Base-by-base conservation (phyloP, 176 grass and related monocot genomes). In the Oryza rufipogon region DNA sequence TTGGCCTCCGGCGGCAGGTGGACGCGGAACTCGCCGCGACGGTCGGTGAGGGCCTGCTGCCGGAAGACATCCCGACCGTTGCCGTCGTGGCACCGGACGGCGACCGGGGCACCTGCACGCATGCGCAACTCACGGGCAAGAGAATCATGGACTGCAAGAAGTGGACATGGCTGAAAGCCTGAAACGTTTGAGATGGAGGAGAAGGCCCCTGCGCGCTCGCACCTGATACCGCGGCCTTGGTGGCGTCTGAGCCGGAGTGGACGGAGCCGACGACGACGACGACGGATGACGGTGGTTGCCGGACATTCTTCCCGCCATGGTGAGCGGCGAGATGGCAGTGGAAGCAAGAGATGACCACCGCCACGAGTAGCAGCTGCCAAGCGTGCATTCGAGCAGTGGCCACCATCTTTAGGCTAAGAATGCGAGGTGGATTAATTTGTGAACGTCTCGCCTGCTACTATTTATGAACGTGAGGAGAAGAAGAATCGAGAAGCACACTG, bases 81-180 rank as follows among this genome's bases (percentile, higher is more conserved):
- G 15, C 82, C 32, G 66, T 89, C 83, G 42, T 61, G 65, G 88
- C 83, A 89, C 17, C 52, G 5, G 66, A 81, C 54, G 39, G 72
- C 32, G 4, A 45, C 66, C 22, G 2, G 5, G 2, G 44, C 11
- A 19, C 78, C 88, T 89, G 71, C 2, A 11, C 5, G 4, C 14
- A 2, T 0, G 8, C 39, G 39, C 6, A 71, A 7, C 17, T 56
- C 28, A 45, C 0, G 36, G 39, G 39, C 11, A 23, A 22, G 28
- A 22, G 11, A 68, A 17, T 45, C 0, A 28, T 5, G 46, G 8
- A 19, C 51, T 2, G 51, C 47, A 56, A 56, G 16, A 56, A 19
- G 14, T 54, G 13, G 17, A 54, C 49, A 10, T 51, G 12, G 15
- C 30, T 32, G 30, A 32, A 32, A 32, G 30, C 30, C 30, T 32